Percentiles rank a stretch among this genome's conserved stretches.
Evolutionary conservation across 2,329 filamentous ascomycete genomes (phyloP).

Genomic region (Alternaria viburni): DNA sequence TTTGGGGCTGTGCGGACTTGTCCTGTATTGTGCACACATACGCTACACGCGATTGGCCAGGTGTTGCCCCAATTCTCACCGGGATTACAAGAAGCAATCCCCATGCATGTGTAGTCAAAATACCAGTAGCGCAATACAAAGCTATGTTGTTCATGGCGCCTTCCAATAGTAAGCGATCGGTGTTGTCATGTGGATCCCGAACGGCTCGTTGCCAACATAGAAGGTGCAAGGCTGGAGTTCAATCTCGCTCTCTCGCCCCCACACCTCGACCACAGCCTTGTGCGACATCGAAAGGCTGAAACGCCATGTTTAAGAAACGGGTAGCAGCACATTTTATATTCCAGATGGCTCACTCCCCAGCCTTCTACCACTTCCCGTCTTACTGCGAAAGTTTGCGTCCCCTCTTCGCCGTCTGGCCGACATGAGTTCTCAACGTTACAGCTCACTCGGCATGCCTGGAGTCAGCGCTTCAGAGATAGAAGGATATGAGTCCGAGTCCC

Average conservation of each 20-base stretch:
- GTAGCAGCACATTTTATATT: neutral
- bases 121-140: neutral
- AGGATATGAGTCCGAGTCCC: neutral
- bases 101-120: neutral
- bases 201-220: neutral
- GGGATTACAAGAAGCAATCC: neutral
- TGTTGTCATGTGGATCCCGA: neutral
- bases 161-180: neutral
- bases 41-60: neutral
- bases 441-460: neutral
- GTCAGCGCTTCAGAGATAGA: neutral
- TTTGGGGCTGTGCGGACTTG: neutral
- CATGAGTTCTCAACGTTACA: neutral
- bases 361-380: neutral
- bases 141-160: neutral
- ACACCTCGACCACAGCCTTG: neutral
- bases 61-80: neutral
- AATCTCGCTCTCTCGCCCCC: neutral
- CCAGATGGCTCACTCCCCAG: neutral
- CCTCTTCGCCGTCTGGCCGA: neutral
- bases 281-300: neutral
- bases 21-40: neutral
- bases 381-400: neutral
- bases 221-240: neutral
- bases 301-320: neutral